A percentile compares a stretch with the other conserved stretches of the same genome.
These are phyloP conservation scores for Phylloporus sp. DNA, from an alignment of 1,284 basidiomycete genomes.

Conservation along the genomic window DNA sequence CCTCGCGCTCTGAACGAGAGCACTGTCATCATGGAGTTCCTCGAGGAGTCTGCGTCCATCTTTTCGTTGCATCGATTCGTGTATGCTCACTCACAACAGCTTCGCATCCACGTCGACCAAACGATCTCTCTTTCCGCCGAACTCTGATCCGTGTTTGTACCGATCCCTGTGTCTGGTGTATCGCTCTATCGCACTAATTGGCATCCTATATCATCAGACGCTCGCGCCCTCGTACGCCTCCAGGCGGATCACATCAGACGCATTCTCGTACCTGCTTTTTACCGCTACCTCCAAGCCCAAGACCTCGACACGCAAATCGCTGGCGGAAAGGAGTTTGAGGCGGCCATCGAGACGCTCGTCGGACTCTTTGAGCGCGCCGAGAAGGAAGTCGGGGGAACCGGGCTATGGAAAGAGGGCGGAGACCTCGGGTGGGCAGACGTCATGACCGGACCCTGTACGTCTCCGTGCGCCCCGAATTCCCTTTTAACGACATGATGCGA, in stretches of 20 bases:
- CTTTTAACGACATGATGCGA: no score
- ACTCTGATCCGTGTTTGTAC: constrained; percentile 61
- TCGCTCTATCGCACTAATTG: no score
- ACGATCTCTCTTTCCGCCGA: constrained; percentile 59
- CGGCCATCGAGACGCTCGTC: constrained; percentile 58
- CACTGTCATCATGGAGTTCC: constrained; percentile 72
- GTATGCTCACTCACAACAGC: constrained; percentile 34
- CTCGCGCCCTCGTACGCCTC: constrained; percentile 67
- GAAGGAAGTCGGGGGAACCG: constrained; percentile 49
- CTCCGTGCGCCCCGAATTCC: no score
- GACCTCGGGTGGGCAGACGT: constrained; percentile 71
- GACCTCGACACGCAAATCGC: constrained; percentile 59
- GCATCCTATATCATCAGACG: constrained; percentile 44
- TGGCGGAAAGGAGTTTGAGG: constrained; percentile 59
- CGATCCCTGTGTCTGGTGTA: not conserved
- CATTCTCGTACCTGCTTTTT: constrained; percentile 73
- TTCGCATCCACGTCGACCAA: constrained; percentile 49
- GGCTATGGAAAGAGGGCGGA: constrained; percentile 59
- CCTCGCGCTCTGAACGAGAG: constrained; percentile 69
- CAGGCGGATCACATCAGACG: constrained; percentile 73
- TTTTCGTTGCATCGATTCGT: no score
- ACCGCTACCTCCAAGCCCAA: constrained; percentile 80
- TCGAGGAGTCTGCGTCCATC: constrained; percentile 58
- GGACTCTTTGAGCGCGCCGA: constrained; percentile 63
- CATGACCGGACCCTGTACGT: constrained; percentile 76